phyloP scores from a whole-genome alignment of 2,329 filamentous ascomycete genomes.

The Aspergillus quadrilineatus region DNA sequence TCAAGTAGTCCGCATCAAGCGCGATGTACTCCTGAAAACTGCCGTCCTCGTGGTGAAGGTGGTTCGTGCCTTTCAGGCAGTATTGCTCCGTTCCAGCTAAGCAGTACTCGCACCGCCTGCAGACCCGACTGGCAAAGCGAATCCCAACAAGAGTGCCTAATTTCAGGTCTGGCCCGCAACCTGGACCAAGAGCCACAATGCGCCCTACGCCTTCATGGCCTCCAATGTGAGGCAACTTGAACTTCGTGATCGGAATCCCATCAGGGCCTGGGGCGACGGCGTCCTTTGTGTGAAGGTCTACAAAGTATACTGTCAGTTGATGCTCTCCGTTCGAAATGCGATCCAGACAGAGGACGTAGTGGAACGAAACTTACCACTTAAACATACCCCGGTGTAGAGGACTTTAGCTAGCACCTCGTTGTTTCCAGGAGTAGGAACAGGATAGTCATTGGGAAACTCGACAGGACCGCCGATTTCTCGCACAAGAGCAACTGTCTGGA shows the following conservation, averaged over 20 bases:
- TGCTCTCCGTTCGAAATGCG: no score
- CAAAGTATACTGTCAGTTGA: background rate
- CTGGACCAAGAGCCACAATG: slow-evolving; percentile 39
- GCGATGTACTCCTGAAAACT: slow-evolving; percentile 48
- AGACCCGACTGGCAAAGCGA: slow-evolving; percentile 44
- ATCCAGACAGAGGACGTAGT: background rate
- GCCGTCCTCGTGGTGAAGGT: slow-evolving; percentile 49
- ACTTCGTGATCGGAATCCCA: slow-evolving; percentile 43
- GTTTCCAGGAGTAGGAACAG: slow-evolving; percentile 38
- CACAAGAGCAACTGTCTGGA: slow-evolving; percentile 46
- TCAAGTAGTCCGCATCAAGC: slow-evolving; percentile 47
- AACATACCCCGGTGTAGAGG: slow-evolving; percentile 48
- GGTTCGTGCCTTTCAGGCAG: slow-evolving; percentile 44
- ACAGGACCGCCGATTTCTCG: slow-evolving; percentile 41
- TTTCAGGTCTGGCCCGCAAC: slow-evolving; percentile 30
- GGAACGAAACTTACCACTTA: slow-evolving; percentile 32
- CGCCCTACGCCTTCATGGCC: slow-evolving; percentile 49
- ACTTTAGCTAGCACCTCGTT: slow-evolving; percentile 49
- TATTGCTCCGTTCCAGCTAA: slow-evolving; percentile 44
- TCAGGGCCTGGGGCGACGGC: slow-evolving; percentile 41
- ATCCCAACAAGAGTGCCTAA: slow-evolving; percentile 46
- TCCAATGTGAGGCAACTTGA: slow-evolving; percentile 47
- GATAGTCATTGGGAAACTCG: slow-evolving; percentile 44
- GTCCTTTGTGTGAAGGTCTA: slow-evolving; percentile 44
- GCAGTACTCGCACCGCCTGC: slow-evolving; percentile 46